These are phyloP conservation scores for Fraxinus ornus DNA, from an alignment of 305 asterid species.

Conservation along the genomic window DNA sequence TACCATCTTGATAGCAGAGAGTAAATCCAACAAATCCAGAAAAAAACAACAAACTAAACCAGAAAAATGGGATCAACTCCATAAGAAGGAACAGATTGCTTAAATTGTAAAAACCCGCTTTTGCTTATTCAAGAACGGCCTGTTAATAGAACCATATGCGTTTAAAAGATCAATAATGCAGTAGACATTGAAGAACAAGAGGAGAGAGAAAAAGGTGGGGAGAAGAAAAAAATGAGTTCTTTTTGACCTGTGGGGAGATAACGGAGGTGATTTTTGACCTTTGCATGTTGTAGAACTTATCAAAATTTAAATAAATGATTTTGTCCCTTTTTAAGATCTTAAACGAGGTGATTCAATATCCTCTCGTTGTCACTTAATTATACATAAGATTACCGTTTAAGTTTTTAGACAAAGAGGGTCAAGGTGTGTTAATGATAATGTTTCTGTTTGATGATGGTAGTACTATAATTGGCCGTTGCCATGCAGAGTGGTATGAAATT, in stretches of 20 bases:
- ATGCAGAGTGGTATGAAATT: background rate
- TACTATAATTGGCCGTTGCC: slow-evolving; percentile 2
- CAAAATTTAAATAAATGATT: background rate
- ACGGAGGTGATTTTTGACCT: slow-evolving; percentile 20
- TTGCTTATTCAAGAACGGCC: background rate
- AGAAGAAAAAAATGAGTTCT: slow-evolving; percentile 29
- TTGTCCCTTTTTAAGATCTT: background rate
- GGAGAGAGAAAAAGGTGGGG: slow-evolving; percentile 17
- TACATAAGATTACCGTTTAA: background rate
- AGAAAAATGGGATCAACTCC: slow-evolving; percentile 43
- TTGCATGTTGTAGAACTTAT: background rate
- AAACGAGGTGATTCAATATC: background rate
- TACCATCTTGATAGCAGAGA: slow-evolving; percentile 70
- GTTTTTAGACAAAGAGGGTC: slow-evolving; percentile 2
- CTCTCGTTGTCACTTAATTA: background rate
- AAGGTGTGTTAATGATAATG: background rate
- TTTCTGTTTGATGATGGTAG: background rate
- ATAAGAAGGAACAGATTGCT: slow-evolving; percentile 28
- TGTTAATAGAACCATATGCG: background rate
- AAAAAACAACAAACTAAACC: slow-evolving; percentile 40
- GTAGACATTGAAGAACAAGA: background rate
- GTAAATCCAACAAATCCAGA: slow-evolving; percentile 27
- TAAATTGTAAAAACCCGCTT: background rate
- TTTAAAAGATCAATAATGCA: slow-evolving; percentile 9
- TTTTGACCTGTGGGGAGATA: slow-evolving; percentile 28